phyloP scores from a whole-genome alignment of 495 filamentous ascomycete genomes.

The Penicillium cosmopolitanum region DNA sequence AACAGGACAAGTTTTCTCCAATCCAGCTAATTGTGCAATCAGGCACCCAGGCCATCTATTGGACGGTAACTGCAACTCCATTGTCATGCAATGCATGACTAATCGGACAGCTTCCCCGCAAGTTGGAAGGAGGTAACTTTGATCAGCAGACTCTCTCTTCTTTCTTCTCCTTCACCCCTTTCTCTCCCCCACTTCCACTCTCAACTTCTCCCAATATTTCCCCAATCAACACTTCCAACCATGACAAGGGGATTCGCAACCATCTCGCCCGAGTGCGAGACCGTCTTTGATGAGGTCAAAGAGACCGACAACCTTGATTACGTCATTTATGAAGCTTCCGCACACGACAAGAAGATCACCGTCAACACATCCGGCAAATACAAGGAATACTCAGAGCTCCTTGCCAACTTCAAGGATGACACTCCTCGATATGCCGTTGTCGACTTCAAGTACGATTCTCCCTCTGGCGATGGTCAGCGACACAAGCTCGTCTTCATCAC shows the following conservation, averaged over 20 bases:
- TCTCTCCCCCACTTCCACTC: not conserved
- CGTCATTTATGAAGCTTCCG: constrained; percentile 23
- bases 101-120: constrained; percentile 5
- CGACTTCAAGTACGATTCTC: constrained; percentile 23
- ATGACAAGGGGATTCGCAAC: constrained; percentile 29
- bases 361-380: constrained; percentile 27
- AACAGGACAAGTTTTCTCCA: too few relatives aligned
- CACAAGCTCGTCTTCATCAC: constrained; percentile 29
- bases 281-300: constrained; percentile 25
- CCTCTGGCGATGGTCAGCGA: constrained; percentile 19
- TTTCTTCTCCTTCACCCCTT: not conserved
- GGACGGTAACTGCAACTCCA: not conserved
- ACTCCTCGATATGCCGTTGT: constrained; percentile 25
- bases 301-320: constrained; percentile 25
- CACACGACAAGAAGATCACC: constrained; percentile 31
- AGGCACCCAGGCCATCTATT: not conserved
- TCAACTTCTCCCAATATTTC: not conserved
- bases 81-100: constrained; percentile 3
- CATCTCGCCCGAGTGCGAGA: constrained; percentile 27
- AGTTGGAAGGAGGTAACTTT: not conserved
- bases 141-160: not conserved
- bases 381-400: constrained; percentile 19
- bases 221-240: not conserved
- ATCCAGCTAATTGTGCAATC: too few relatives aligned
- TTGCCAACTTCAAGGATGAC: constrained; percentile 22